Conservation (phyloP, 2,329 filamentous ascomycete species). For the Talaromyces sp. region DNA sequence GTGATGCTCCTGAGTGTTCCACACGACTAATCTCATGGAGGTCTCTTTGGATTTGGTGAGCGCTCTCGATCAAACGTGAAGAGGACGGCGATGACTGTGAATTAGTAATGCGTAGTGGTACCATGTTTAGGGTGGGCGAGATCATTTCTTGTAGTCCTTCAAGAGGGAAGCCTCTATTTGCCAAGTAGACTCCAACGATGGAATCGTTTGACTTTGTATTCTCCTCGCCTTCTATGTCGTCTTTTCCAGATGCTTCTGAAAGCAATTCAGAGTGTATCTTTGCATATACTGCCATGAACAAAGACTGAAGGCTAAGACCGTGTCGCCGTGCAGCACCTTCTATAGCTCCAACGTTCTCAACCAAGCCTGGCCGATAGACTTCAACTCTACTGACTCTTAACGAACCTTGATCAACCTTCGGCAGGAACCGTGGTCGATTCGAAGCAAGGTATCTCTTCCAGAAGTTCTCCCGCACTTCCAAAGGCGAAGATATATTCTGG, state of each 20-base stretch:
- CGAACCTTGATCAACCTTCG: neutral
- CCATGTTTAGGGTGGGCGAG: slow-evolving; percentile 73
- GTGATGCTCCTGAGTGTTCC: slow-evolving; percentile 56
- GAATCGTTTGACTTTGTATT: slow-evolving; percentile 37
- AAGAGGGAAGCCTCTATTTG: slow-evolving; percentile 63
- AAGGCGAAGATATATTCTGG: slow-evolving; percentile 26
- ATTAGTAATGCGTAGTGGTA: slow-evolving; percentile 63
- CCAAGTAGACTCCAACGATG: slow-evolving; percentile 76
- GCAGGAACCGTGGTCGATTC: neutral
- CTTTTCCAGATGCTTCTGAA: neutral
- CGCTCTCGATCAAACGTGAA: slow-evolving; percentile 48
- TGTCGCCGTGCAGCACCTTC: slow-evolving; percentile 44
- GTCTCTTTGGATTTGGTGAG: slow-evolving; percentile 64
- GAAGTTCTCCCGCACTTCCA: slow-evolving; percentile 39
- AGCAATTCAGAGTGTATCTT: slow-evolving; percentile 44
- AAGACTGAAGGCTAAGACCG: slow-evolving; percentile 66
- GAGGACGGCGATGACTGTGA: slow-evolving; percentile 19
- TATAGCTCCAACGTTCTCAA: slow-evolving; percentile 43
- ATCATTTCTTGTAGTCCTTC: slow-evolving; percentile 50
- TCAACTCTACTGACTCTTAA: slow-evolving; percentile 1
- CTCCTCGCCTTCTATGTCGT: neutral
- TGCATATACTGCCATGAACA: slow-evolving; percentile 72
- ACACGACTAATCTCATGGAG: slow-evolving; percentile 58
- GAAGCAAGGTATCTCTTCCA: slow-evolving; percentile 42
- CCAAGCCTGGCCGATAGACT: slow-evolving; percentile 49